Base-by-base conservation (phyloP, 1,284 basidiomycete genomes). In the Dichomitus squalens region DNA sequence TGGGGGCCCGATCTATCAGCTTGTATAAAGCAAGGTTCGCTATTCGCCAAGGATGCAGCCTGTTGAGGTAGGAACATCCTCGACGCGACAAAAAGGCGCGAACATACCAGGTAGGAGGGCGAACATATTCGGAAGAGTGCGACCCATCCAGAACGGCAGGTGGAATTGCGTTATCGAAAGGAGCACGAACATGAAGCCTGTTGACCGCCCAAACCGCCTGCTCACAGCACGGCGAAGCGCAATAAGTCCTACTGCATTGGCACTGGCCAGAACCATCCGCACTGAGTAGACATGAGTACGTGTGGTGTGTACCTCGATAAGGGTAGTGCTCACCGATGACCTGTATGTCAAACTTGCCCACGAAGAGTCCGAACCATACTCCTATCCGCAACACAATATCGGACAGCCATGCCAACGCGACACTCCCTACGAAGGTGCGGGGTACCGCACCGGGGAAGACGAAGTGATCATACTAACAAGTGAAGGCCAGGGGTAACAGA, bases 71-170 rank as follows among this genome's bases (percentile, higher is more conserved):
- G 7, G 49, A 20, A 12, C 21, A 8, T 27, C 12, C 29, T 14
- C 14, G n/a, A 6, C 8, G 21, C 14, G 18, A 12, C 23, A n/a
- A 9, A 39, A 20, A 33, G 23, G 56, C 18, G 6, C 6, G 12
- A 35, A 70, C 82, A 51, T 63, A 95, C 93, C 88, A 51, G 88
- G 84, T 8, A 91, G 79, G 18, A 96, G 77, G 3, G 95, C 95
- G 61, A 95, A 86, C 84, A 95, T 96, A 72, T 99, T 99, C 0
- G 96, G 96, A 14, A 98, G 76, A 0, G 96, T 97, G 46, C 96
- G 79, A 3, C 94, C 87, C 75, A 93, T 90, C 88, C 95, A 99
- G 73, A 95, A 99, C 3, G 88, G 87, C 11, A 95, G 73, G 72
- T 98, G 96, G 70, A 98, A 98, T 70, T 97, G 95, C 0, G 85